Conservation (phyloP, 2,329 filamentous ascomycete species). For the Penicillium sp. region DNA sequence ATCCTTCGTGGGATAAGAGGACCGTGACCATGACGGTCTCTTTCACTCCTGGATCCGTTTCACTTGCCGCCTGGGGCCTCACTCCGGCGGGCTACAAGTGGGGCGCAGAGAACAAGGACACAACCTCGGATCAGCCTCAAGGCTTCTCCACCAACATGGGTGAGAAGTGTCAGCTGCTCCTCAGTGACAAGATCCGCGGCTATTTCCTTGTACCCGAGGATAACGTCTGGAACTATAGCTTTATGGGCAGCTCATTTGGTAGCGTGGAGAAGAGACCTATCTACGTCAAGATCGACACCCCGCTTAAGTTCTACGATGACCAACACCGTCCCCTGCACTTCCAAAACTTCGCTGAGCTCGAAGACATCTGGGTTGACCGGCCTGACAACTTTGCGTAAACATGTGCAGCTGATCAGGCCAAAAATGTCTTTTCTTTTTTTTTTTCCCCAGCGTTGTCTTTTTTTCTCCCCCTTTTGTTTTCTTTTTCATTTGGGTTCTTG, state of each 20-base stretch:
- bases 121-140: conserved; percentile 84
- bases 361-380: conserved; percentile 94
- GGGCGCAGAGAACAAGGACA: conserved; percentile 94
- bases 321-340: conserved; percentile 92
- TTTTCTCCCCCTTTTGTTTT: conserved; percentile 11
- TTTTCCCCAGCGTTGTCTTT: conserved; percentile 11
- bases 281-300: conserved; percentile 91
- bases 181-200: conserved; percentile 89
- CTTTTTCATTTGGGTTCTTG: conserved; percentile 13
- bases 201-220: conserved; percentile 95
- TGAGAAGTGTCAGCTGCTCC: conserved; percentile 88
- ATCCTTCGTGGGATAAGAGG: conserved; percentile 79
- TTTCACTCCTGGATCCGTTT: conserved; percentile 95
- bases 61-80: conserved; percentile 87
- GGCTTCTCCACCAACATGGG: conserved; percentile 92
- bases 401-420: conserved; percentile 17
- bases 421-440: conserved; percentile 3
- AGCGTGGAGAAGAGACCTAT: conserved; percentile 86
- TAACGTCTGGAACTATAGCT: conserved; percentile 94
- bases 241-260: conserved; percentile 88
- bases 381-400: conserved; percentile 83
- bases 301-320: conserved; percentile 84
- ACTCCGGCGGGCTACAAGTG: conserved; percentile 93
- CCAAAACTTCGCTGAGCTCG: conserved; percentile 93
- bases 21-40: conserved; percentile 93